Conservation (phyloP, 192 early-diverging fungal species). For the Coemansia sp. region DNA sequence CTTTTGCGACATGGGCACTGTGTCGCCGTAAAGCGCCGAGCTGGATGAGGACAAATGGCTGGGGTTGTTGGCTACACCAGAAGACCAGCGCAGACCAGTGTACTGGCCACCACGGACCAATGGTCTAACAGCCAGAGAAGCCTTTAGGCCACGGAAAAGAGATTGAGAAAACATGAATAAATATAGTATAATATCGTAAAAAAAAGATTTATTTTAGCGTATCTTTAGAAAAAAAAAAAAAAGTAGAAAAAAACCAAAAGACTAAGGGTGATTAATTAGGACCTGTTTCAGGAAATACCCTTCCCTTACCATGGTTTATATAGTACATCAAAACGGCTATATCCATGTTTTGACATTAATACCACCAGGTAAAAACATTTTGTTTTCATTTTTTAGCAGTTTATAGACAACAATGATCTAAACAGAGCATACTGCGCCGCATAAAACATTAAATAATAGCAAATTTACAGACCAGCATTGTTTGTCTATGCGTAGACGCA, state of each 20-base stretch:
- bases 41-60: background rate
- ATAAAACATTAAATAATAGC: background rate
- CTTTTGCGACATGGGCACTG: slow-evolving; percentile 79
- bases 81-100: background rate
- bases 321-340: background rate
- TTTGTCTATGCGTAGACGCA: background rate
- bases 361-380: too few relatives aligned
- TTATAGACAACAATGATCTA: too few relatives aligned
- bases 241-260: background rate
- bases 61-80: background rate
- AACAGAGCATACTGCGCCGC: background rate
- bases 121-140: background rate
- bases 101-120: background rate
- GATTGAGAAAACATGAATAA: too few relatives aligned
- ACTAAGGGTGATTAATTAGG: too few relatives aligned
- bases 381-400: too few relatives aligned
- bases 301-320: background rate
- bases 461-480: background rate
- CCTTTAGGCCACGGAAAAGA: background rate
- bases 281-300: background rate
- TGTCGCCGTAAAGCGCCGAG: slow-evolving; percentile 44
- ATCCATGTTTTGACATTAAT: too few relatives aligned
- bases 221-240: background rate
- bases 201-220: too few relatives aligned
- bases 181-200: too few relatives aligned